Evolutionary conservation across 345 rosid genomes (phyloP).

Genomic region (Murraya koenigii): DNA sequence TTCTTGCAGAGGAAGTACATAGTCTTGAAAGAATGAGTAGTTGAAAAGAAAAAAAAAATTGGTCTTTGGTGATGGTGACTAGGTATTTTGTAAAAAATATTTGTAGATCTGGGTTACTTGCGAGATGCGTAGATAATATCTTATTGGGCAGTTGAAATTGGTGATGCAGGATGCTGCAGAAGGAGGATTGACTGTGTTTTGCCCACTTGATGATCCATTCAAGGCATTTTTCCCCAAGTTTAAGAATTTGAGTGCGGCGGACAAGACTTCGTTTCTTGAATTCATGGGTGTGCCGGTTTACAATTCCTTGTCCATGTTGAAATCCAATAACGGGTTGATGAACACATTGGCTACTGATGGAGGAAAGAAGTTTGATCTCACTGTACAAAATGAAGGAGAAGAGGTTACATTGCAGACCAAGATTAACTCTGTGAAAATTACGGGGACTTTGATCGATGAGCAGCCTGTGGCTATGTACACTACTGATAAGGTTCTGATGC

Average conservation of each 20-base stretch:
- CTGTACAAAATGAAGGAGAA: conserved; percentile 81
- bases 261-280: conserved; percentile 67
- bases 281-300: conserved; percentile 75
- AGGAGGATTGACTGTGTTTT: conserved; percentile 97
- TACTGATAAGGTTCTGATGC: conserved; percentile 65
- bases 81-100: too few species aligned
- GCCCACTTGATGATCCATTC: conserved; percentile 87
- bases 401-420: conserved; percentile 72
- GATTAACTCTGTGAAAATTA: conserved; percentile 60
- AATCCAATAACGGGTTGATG: conserved; percentile 80
- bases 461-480: conserved; percentile 79
- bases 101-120: neutral
- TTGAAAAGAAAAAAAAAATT: neutral
- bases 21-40: neutral
- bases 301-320: conserved; percentile 68
- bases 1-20: neutral
- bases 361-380: conserved; percentile 69
- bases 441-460: conserved; percentile 67
- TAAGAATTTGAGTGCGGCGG: conserved; percentile 75
- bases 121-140: neutral
- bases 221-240: conserved; percentile 73
- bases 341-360: conserved; percentile 95
- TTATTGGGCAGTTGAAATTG: neutral
- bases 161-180: conserved; percentile 51
- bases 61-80: neutral